Evolutionary conservation across 345 rosid genomes (phyloP), one percentile per base, ranked within the genome.

Genomic region (Rhizophora mangle): DNA sequence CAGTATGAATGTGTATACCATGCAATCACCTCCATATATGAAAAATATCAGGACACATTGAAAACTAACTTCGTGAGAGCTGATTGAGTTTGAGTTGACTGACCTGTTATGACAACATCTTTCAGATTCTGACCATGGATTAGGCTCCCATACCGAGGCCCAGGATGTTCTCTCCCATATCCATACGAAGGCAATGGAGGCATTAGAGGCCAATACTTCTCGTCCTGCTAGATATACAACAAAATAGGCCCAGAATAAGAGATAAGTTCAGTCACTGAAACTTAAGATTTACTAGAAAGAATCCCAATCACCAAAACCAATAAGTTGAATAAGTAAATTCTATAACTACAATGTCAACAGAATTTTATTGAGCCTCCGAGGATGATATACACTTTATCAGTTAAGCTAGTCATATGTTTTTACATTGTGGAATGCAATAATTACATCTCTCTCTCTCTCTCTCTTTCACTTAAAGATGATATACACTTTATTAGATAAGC

Each of bases 101-200:
- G 15, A 82, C 88, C 90, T 73, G 88, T 86, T 78, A 86, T 80
- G 56, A 79, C 82, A 58, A 86, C 78, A 82, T 84, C 90, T 77
- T 75, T 84, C 77, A 86, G 88, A 69, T 86, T 82, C 76, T 86
- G 90, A 49, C 90, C 88, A 62, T 86, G 90, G 66, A 86, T 80
- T 67, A 84, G 81, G 74, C 90, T 86, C 64, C 88, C 85, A 71
- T 79, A 86, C n/a, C 86, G 85, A 70, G 90, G 88, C 71, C 90
- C 90, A 60, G 71, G 71, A 76, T 84, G 88, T 81, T 86, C 90
- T 70, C 90, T 84, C 63, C 90, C 90, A 71, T 82, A 80, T 32
- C 90, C 90, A 65, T 84, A 86, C 13, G 90, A 84, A 58, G 90
- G 90, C 74, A 86, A 73, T 26, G 88, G 84, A 69, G 88, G 90